Evolutionary conservation across 2,329 filamentous ascomycete genomes (phyloP), one percentile per base, ranked within the genome.

Genomic region (Thielaviopsis euricoi): DNA sequence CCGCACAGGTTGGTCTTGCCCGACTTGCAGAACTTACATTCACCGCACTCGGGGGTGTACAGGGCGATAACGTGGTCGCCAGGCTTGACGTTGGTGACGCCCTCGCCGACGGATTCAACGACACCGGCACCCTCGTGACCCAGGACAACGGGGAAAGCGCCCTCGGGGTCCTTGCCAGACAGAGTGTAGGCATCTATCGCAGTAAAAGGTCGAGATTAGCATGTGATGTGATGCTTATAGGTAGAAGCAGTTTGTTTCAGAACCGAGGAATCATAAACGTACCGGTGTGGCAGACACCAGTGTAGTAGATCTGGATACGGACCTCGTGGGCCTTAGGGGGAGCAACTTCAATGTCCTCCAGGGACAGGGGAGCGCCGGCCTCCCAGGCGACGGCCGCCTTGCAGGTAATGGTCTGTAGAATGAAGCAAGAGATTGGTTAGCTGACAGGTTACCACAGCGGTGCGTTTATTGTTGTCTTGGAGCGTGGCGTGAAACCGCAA

Each of bases 21-120:
- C 49, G 91, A 97, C 74, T 89, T 93, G 85, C 93, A 98, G 81
- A 97, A 97, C 78, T 97, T 97, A 83, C 93, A 98, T 73, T 97
- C 91, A 65, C 82, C 79, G 77, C 93, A 97, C 76, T 97, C 91
- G 64, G 93, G 93, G 52, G 90, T 97, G 78, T 94, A 94, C 62
- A 94, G 85, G 66, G 87, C 87, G 65, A 93, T 77, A 62, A 96
- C 91, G 69, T 94, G 84, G 76, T 97, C 91, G 64, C 91, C 91
- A 55, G 83, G 81, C 79, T 96, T 95, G 66, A 96, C 91, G 66
- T 84, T 89, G 67, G 89, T 95, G 67, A 97, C 91, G 62, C 89
- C 91, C 74, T 96, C 90, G 64, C 91, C 91, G 61, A 96, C 82
- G 26, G 89, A 95, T 77, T 95, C 89, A 66, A 95, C 89, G 65